Percentiles rank a stretch among this genome's conserved stretches.
Evolutionary conservation across 495 filamentous ascomycete species (phyloP).

Genomic region (Thermothielavioides terrestris): DNA sequence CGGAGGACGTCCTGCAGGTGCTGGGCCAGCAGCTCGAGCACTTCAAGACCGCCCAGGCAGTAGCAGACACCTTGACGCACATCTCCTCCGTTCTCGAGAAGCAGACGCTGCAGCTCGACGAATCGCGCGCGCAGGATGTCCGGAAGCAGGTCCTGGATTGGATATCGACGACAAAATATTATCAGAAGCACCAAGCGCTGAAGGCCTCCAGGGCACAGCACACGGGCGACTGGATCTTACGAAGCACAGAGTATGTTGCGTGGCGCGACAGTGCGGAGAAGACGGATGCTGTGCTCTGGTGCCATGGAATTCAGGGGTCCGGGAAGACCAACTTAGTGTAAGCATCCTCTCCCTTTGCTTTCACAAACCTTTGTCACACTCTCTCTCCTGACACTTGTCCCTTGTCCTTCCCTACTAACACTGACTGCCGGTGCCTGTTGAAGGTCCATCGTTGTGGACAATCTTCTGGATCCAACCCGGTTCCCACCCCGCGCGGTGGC

Average conservation of each 20-base stretch:
- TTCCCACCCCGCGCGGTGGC: not conserved
- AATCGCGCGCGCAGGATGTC: too few relatives aligned
- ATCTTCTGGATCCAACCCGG: not conserved
- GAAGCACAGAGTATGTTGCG: not conserved
- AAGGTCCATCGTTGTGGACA: not conserved
- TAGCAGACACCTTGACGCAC: too few relatives aligned
- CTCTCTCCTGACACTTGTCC: too few relatives aligned
- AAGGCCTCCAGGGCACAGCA: not conserved
- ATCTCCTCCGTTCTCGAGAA: too few relatives aligned
- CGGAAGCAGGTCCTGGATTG: too few relatives aligned
- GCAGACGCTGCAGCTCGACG: too few relatives aligned
- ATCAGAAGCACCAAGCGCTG: not conserved
- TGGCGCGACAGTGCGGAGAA: not conserved
- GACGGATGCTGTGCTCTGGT: not conserved
- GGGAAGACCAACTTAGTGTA: not conserved
- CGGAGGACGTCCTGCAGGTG: not conserved
- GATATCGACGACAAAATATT: too few relatives aligned
- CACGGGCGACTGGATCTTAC: not conserved
- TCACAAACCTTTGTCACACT: too few relatives aligned
- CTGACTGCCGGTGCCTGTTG: too few relatives aligned
- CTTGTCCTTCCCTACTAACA: not conserved
- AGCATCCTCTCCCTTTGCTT: too few relatives aligned
- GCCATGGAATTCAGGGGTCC: not conserved
- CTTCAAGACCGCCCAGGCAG: not conserved
- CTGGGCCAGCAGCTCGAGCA: not conserved